phyloP scores from a whole-genome alignment of 768 basidiomycete genomes.

The Tylopilus sp. region DNA sequence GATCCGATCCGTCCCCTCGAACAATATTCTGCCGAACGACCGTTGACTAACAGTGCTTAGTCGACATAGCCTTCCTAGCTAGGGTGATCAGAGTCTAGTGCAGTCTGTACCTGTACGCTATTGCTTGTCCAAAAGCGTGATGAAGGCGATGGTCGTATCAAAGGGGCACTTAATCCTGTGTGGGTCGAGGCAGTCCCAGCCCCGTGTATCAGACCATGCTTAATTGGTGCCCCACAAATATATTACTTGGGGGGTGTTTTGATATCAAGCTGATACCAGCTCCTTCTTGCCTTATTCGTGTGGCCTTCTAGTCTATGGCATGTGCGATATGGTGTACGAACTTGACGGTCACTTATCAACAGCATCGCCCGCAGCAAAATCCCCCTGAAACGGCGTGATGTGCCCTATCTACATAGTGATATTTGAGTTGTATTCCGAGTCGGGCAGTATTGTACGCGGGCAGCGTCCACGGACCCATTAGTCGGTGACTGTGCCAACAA shows the following conservation, averaged over 20 bases:
- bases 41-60: slow-evolving; percentile 38
- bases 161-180: too few relatives aligned
- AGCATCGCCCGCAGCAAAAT: neutral
- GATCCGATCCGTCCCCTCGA: slow-evolving; percentile 27
- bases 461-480: slow-evolving; percentile 9
- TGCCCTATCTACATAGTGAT: neutral
- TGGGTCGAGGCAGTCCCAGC: too few relatives aligned
- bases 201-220: too few relatives aligned
- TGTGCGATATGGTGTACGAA: too few relatives aligned
- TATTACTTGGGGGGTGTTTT: too few relatives aligned
- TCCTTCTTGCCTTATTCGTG: too few relatives aligned
- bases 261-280: too few relatives aligned
- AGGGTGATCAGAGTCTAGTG: too few relatives aligned
- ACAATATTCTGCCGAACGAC: slow-evolving; percentile 41
- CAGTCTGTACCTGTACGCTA: too few relatives aligned
- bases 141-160: too few relatives aligned
- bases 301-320: too few relatives aligned
- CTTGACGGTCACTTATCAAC: neutral
- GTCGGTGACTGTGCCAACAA: neutral
- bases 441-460: neutral
- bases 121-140: neutral
- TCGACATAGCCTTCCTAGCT: neutral
- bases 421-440: neutral
- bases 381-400: neutral
- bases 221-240: too few relatives aligned